A percentile compares a stretch with the other conserved stretches of the same genome.
These are phyloP conservation scores for Penicillium parvum DNA, from an alignment of 495 filamentous ascomycete genomes.

Conservation along the genomic window DNA sequence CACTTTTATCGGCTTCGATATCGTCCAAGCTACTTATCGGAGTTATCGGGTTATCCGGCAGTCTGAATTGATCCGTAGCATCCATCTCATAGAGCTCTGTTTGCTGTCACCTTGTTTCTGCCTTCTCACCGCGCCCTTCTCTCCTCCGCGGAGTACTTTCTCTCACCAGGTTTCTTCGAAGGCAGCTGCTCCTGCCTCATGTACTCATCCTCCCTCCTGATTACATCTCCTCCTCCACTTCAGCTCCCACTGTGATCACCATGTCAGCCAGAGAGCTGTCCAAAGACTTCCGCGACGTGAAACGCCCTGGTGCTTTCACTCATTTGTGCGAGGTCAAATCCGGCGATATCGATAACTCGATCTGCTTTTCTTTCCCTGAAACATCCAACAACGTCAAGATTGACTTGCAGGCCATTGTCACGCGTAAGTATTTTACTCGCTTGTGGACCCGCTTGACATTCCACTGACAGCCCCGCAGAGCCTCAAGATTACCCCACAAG, in stretches of 20 bases:
- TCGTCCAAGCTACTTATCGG: too few species aligned
- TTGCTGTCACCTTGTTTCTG: too few species aligned
- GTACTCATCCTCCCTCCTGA: too few species aligned
- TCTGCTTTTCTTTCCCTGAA: conserved; percentile 50
- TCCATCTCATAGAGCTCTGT: too few species aligned
- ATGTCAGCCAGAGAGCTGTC: conserved; percentile 58
- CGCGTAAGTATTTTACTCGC: conserved; percentile 40
- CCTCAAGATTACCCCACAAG: conserved; percentile 59
- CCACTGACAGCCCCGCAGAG: conserved; percentile 35
- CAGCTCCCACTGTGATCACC: not conserved
- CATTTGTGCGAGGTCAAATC: conserved; percentile 45
- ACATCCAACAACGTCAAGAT: conserved; percentile 25
- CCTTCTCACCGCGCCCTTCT: too few species aligned
- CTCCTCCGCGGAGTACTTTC: too few species aligned
- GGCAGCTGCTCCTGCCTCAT: too few species aligned
- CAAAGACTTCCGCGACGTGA: conserved; percentile 45
- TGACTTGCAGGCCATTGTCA: conserved; percentile 50
- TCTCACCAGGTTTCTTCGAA: too few species aligned
- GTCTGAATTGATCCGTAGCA: too few species aligned
- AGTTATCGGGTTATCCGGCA: too few species aligned
- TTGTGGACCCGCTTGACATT: not conserved
- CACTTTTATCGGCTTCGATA: too few species aligned
- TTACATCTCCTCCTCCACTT: too few species aligned
- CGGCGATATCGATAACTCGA: conserved; percentile 59
- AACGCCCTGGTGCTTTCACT: conserved; percentile 22